phyloP scores from a whole-genome alignment of 805 yeast species.

The Candida sithepensis region DNA sequence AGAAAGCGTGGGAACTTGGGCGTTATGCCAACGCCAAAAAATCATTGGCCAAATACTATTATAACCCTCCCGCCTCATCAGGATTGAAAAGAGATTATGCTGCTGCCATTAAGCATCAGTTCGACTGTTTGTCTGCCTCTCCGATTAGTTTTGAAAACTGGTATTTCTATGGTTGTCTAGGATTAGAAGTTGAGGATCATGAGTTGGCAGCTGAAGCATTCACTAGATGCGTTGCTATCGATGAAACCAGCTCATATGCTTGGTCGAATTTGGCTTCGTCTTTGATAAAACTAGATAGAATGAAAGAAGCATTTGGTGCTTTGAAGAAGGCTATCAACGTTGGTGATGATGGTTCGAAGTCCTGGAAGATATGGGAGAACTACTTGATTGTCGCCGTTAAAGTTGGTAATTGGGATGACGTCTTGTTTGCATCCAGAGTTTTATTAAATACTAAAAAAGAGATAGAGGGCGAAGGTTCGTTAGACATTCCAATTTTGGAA shows the following conservation, averaged over 20 bases:
- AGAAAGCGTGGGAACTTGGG: slow-evolving; percentile 82
- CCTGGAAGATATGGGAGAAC: slow-evolving; percentile 92
- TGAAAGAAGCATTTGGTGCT: slow-evolving; percentile 80
- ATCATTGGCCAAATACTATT: slow-evolving; percentile 70
- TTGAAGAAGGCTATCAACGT: slow-evolving; percentile 71
- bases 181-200: slow-evolving; percentile 66
- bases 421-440: slow-evolving; percentile 66
- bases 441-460: slow-evolving; percentile 55
- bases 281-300: slow-evolving; percentile 57
- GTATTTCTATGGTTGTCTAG: slow-evolving; percentile 91
- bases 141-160: slow-evolving; percentile 79
- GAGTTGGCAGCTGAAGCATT: slow-evolving; percentile 88
- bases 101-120: slow-evolving; percentile 60
- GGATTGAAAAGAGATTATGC: slow-evolving; percentile 49
- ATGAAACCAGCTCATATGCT: slow-evolving; percentile 73
- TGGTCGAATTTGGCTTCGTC: slow-evolving; percentile 94
- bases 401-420: slow-evolving; percentile 86
- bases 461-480: slow-evolving; percentile 55
- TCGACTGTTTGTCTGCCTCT: slow-evolving; percentile 68
- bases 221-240: slow-evolving; percentile 82
- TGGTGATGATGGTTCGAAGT: slow-evolving; percentile 55
- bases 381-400: slow-evolving; percentile 77
- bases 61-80: slow-evolving; percentile 56
- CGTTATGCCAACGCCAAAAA: slow-evolving; percentile 82
- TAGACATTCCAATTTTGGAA: slow-evolving; percentile 75